Conservation (phyloP, 148 eudicot genomes). For the Heliamphora exappendiculata region DNA sequence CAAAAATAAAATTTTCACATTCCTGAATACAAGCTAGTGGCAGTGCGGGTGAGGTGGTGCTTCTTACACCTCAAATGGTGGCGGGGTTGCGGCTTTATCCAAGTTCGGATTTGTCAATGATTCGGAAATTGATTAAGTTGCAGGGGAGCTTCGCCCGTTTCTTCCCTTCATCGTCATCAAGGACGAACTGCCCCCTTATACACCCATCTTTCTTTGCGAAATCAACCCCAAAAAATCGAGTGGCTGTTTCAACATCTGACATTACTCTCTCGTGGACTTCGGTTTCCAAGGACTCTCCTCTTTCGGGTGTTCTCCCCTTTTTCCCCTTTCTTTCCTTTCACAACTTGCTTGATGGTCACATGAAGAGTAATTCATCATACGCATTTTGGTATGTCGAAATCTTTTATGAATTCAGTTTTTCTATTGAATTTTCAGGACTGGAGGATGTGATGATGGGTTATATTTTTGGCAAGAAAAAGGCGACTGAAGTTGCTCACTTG, state of each 20-base stretch:
- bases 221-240: neutral
- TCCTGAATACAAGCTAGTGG: too few relatives aligned
- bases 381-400: neutral
- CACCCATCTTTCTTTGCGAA: slow-evolving; percentile 4
- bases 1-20: too few relatives aligned
- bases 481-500: slow-evolving; percentile 91
- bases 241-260: neutral
- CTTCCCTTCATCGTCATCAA: neutral
- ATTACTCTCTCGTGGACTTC: neutral
- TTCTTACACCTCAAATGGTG: neutral
- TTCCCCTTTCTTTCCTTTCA: neutral
- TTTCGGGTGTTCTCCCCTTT: neutral
- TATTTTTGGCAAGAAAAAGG: slow-evolving; percentile 60
- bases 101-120: neutral
- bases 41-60: neutral
- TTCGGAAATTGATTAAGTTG: neutral
- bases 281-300: neutral
- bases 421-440: slow-evolving; percentile 21
- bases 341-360: neutral
- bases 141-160: neutral
- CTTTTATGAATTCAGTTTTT: neutral
- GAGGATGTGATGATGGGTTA: slow-evolving; percentile 55
- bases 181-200: neutral
- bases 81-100: neutral
- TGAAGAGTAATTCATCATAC: too few relatives aligned